Conservation (phyloP, 306 rosid species). For the Castanopsis chinensis region DNA sequence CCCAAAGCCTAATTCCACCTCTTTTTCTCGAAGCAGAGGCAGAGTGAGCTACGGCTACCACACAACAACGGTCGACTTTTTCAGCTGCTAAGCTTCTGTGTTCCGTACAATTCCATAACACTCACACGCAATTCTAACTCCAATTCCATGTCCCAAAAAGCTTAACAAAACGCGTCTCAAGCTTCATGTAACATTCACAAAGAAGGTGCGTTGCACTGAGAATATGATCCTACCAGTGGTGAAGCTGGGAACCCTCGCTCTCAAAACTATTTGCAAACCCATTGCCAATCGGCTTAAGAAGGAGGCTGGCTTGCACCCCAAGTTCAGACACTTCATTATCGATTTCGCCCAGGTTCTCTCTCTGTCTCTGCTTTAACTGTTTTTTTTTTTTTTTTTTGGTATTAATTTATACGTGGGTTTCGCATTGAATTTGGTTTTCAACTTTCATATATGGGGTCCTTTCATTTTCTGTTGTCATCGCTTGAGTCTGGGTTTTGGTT, state of each 20-base stretch:
- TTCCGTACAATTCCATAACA: neutral
- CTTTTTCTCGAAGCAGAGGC: too few relatives aligned
- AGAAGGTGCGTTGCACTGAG: neutral
- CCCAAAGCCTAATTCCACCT: too few relatives aligned
- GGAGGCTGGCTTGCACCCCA: constrained; percentile 50
- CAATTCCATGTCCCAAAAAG: neutral
- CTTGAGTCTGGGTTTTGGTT: neutral
- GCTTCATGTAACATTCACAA: neutral
- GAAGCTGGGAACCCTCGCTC: constrained; percentile 41
- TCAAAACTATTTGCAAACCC: constrained; percentile 43
- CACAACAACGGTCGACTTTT: neutral
- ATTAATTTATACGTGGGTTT: neutral
- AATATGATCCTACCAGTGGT: constrained; percentile 41
- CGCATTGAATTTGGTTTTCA: neutral
- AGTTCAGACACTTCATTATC: constrained; percentile 36
- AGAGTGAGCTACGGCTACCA: too few relatives aligned
- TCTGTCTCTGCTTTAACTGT: neutral
- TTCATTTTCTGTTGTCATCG: neutral
- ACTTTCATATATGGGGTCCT: neutral
- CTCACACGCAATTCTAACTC: neutral
- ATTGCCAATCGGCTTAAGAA: constrained; percentile 44
- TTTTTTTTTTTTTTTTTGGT: neutral
- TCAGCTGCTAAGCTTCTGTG: neutral
- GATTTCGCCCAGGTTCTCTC: constrained; percentile 43
- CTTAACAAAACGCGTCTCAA: neutral